Evolutionary conservation across 164 flowering plant genomes (phyloP).

Genomic region (Cinnamomum chago): DNA sequence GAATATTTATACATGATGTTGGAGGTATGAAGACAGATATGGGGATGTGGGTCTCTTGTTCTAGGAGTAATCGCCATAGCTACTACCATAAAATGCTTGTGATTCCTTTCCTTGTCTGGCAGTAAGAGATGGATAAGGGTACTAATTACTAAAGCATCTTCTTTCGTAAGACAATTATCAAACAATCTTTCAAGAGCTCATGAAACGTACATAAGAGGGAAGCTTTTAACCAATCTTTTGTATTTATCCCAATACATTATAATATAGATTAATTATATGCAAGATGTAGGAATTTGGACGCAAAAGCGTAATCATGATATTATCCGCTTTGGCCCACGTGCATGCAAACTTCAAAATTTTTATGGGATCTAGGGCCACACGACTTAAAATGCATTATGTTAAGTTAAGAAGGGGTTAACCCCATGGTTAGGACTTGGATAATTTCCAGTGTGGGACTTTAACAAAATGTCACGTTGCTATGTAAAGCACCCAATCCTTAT

Average conservation of each 20-base stretch:
- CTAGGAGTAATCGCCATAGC: background rate
- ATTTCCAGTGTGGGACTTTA: too few species aligned
- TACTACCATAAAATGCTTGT: background rate
- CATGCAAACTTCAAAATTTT: too few species aligned
- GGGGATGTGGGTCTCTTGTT: background rate
- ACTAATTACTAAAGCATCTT: background rate
- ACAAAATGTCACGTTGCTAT: too few species aligned
- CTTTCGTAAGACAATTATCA: background rate
- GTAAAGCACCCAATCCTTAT: accelerated
- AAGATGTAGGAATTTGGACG: background rate
- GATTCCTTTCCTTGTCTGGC: background rate
- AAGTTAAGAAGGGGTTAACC: too few species aligned
- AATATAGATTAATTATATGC: too few species aligned
- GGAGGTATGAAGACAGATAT: background rate
- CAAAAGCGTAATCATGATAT: background rate
- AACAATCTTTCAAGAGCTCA: background rate
- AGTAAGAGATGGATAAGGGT: background rate
- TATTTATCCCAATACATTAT: background rate
- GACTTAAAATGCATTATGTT: too few species aligned
- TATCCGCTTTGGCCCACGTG: too few species aligned
- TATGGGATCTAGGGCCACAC: too few species aligned
- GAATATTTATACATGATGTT: background rate
- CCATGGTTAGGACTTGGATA: too few species aligned
- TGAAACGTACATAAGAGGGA: too few species aligned
- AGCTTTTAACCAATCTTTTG: background rate